phyloP scores from a whole-genome alignment of 192 early-diverging fungal genomes.

The Mortierella hygrophila region DNA sequence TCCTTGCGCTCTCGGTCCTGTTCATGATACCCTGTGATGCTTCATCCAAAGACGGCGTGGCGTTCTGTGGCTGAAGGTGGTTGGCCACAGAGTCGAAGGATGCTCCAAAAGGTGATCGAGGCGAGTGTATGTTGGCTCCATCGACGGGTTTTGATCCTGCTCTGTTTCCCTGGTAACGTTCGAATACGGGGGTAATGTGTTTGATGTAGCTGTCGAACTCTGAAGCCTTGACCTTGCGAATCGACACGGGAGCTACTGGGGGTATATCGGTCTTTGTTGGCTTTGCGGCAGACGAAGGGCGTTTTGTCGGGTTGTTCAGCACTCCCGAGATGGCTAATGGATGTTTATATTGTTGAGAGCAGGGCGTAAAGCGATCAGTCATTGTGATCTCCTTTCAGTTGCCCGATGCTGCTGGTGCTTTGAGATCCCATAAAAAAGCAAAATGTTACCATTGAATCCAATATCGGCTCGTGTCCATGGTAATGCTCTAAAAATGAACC shows the following conservation, averaged over 20 bases:
- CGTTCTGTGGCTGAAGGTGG: slow-evolving; percentile 46
- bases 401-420: not conserved
- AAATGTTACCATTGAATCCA: slow-evolving; percentile 82
- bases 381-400: not conserved
- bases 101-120: slow-evolving; percentile 59
- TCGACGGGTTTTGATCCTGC: slow-evolving; percentile 34
- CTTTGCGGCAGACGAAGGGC: slow-evolving; percentile 58
- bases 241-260: slow-evolving; percentile 66
- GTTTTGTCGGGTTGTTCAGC: slow-evolving; percentile 75
- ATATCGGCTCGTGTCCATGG: slow-evolving; percentile 71
- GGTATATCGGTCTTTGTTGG: slow-evolving; percentile 70
- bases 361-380: not conserved
- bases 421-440: not conserved
- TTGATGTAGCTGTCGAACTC: slow-evolving; percentile 93
- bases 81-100: slow-evolving; percentile 63
- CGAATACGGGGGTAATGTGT: slow-evolving; percentile 79
- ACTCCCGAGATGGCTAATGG: slow-evolving; percentile 69
- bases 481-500: slow-evolving; percentile 24
- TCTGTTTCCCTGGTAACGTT: slow-evolving; percentile 83
- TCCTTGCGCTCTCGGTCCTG: slow-evolving; percentile 61
- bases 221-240: slow-evolving; percentile 73
- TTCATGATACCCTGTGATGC: slow-evolving; percentile 62
- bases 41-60: slow-evolving; percentile 53
- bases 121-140: slow-evolving; percentile 52
- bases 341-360: not conserved